These are phyloP conservation scores for Tolypocladium cylindrosporum DNA, from an alignment of 2,329 filamentous ascomycete genomes.

Conservation along the genomic window DNA sequence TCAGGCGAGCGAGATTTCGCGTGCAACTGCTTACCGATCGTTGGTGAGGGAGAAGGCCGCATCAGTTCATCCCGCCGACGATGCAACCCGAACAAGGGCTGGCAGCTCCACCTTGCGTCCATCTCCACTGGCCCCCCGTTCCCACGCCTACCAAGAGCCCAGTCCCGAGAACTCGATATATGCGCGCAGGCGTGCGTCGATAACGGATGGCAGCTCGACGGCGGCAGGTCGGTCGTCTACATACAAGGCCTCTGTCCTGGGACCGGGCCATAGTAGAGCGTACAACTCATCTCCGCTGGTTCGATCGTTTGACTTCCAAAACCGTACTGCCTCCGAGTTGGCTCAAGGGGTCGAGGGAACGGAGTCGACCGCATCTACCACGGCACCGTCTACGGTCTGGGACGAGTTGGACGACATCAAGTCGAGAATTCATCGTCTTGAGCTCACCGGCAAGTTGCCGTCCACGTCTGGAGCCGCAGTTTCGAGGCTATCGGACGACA, in stretches of 20 bases:
- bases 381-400: slow-evolving; percentile 89
- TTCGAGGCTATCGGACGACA: slow-evolving; percentile 63
- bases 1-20: slow-evolving; percentile 26
- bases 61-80: slow-evolving; percentile 26
- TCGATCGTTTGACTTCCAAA: slow-evolving; percentile 24
- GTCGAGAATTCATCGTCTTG: slow-evolving; percentile 80
- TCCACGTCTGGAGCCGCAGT: slow-evolving; percentile 73
- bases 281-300: slow-evolving; percentile 54
- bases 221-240: slow-evolving; percentile 31
- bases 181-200: slow-evolving; percentile 28
- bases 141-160: slow-evolving; percentile 36
- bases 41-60: slow-evolving; percentile 31
- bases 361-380: slow-evolving; percentile 80
- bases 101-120: slow-evolving; percentile 24
- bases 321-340: slow-evolving; percentile 15
- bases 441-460: slow-evolving; percentile 80
- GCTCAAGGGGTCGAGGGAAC: slow-evolving; percentile 52
- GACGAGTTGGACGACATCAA: slow-evolving; percentile 95
- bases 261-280: slow-evolving; percentile 17
- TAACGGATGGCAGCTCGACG: slow-evolving; percentile 35
- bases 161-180: slow-evolving; percentile 16
- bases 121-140: slow-evolving; percentile 39
- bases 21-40: slow-evolving; percentile 34
- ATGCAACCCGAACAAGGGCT: slow-evolving; percentile 21
- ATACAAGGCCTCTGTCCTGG: slow-evolving; percentile 24